Percentiles rank a stretch among this genome's conserved stretches.
Evolutionary conservation across 225 moss, liverwort and hornwort genomes (phyloP).

Genomic region (Polytrichum commune): DNA sequence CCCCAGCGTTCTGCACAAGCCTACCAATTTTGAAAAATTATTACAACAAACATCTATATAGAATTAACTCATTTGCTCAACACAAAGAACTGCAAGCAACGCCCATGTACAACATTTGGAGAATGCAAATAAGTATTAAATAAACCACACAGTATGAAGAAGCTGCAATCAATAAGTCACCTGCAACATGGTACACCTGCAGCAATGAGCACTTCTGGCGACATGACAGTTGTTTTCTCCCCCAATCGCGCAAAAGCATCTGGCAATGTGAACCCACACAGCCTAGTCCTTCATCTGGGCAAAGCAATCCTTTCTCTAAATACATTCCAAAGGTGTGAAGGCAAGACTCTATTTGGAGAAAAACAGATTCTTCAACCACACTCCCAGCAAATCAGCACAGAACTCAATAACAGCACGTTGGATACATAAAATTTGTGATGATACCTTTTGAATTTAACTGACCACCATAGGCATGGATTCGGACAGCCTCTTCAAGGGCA

Average conservation of each 20-base stretch:
- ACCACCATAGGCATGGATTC: conserved; percentile 56
- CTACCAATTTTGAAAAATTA: conserved; percentile 20
- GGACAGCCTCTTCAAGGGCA: conserved; percentile 62
- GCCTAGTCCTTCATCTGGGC: conserved; percentile 4
- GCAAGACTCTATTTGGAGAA: background rate
- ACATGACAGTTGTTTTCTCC: conserved; percentile 67
- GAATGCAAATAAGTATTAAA: too few species aligned
- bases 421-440: too few species aligned
- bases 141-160: background rate
- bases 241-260: conserved; percentile 57
- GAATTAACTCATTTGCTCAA: background rate
- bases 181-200: conserved; percentile 69
- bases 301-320: background rate
- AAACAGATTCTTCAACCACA: background rate
- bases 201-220: conserved; percentile 61
- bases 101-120: background rate
- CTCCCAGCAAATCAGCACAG: background rate
- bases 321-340: background rate
- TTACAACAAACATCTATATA: background rate
- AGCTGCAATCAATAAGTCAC: conserved; percentile 18
- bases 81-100: background rate
- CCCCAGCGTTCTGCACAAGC: conserved; percentile 67
- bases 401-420: background rate
- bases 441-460: conserved; percentile 51
- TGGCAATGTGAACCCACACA: conserved; percentile 11